A percentile compares a stretch with the other conserved stretches of the same genome.
Conservation (phyloP, 768 basidiomycete species). For the Pulveroboletus ravenelii region DNA sequence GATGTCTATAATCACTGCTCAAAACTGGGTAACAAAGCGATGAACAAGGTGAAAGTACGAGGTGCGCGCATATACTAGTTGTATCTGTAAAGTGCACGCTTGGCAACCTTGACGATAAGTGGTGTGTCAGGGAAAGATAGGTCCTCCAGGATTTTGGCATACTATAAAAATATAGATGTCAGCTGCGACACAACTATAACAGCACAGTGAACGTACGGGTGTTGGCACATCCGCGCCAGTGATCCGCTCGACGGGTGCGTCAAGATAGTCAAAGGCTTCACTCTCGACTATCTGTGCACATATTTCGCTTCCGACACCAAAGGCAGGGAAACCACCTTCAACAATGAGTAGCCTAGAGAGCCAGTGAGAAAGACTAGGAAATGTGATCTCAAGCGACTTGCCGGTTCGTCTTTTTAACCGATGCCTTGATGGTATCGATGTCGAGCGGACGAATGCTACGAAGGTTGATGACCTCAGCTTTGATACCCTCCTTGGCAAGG, state of each 20-base stretch:
- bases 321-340: constrained; percentile 98
- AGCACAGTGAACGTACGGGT: constrained; percentile 54
- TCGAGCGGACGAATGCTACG: constrained; percentile 94
- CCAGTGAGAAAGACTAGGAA: background rate
- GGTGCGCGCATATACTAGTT: constrained; percentile 45
- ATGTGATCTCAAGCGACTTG: constrained; percentile 29
- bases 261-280: constrained; percentile 97
- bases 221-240: constrained; percentile 98
- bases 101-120: constrained; percentile 90
- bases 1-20: constrained; percentile 20
- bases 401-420: constrained; percentile 99
- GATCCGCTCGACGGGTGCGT: constrained; percentile 95
- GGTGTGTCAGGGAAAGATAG: constrained; percentile 93
- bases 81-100: constrained; percentile 86
- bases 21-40: constrained; percentile 9
- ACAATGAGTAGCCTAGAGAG: constrained; percentile 74
- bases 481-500: constrained; percentile 93
- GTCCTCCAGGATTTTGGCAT: constrained; percentile 83
- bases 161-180: constrained; percentile 42
- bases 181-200: constrained; percentile 9
- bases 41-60: constrained; percentile 9
- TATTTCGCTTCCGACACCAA: constrained; percentile 98
- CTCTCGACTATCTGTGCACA: constrained; percentile 97
- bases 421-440: constrained; percentile 93
- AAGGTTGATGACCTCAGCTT: constrained; percentile 97